Conservation (phyloP, 768 basidiomycete species). For the Amanita inopinata region DNA sequence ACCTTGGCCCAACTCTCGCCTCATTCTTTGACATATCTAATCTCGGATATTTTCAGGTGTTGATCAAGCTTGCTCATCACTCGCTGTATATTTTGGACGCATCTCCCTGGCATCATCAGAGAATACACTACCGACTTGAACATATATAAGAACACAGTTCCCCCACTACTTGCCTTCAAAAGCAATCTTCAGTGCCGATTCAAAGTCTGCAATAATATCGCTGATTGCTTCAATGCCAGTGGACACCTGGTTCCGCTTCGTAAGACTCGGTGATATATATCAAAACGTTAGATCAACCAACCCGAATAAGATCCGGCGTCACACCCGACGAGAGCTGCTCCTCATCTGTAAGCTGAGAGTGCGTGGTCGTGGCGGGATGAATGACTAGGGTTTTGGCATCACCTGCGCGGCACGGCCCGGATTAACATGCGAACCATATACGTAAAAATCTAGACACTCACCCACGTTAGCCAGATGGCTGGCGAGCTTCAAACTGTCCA, state of each 20-base stretch:
- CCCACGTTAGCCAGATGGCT: constrained; percentile 70
- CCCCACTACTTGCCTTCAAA: constrained; percentile 1
- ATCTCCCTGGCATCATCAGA: background rate
- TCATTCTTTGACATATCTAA: too few relatives aligned
- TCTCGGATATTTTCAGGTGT: too few relatives aligned
- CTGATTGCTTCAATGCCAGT: constrained; percentile 32
- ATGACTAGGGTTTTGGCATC: constrained; percentile 78
- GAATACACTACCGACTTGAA: background rate
- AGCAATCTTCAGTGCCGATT: constrained; percentile 25
- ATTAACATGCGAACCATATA: background rate
- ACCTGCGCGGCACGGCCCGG: constrained; percentile 21
- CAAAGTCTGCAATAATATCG: constrained; percentile 35
- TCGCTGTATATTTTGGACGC: too few relatives aligned
- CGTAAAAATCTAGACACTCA: constrained; percentile 16
- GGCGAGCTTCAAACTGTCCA: constrained; percentile 63
- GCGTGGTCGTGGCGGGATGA: constrained; percentile 71
- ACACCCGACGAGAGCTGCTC: constrained; percentile 64
- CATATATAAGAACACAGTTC: background rate
- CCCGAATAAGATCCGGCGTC: constrained; percentile 66
- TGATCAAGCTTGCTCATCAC: too few relatives aligned
- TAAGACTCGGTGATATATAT: background rate
- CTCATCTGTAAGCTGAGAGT: constrained; percentile 51
- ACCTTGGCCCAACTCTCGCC: too few relatives aligned
- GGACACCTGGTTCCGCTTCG: constrained; percentile 20
- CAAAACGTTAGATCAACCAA: constrained; percentile 15